phyloP scores from a whole-genome alignment of 2,329 filamentous ascomycete species.

The Talaromyces amestolkiae region DNA sequence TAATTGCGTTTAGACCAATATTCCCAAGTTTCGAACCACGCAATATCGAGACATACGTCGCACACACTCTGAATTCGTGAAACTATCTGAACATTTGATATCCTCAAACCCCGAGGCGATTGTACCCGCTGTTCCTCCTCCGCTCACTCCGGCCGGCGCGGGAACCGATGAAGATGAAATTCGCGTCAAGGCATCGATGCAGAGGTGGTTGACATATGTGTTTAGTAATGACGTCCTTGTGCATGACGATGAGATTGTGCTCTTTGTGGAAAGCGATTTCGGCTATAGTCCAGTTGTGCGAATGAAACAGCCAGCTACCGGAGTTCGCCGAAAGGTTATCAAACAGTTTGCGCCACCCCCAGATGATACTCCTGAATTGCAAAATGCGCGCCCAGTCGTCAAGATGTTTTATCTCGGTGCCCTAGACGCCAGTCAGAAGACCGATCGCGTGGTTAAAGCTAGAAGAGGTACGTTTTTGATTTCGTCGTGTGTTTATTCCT shows the following conservation, averaged over 20 bases:
- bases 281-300: conserved; percentile 94
- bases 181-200: conserved; percentile 82
- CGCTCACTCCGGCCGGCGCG: conserved; percentile 88
- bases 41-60: conserved; percentile 97
- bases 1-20: conserved; percentile 71
- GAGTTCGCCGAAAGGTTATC: conserved; percentile 88
- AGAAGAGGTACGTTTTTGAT: conserved; percentile 65
- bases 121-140: conserved; percentile 89
- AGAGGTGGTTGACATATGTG: conserved; percentile 92
- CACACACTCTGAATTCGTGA: conserved; percentile 91
- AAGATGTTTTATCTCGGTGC: conserved; percentile 94
- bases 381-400: conserved; percentile 82
- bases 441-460: conserved; percentile 89
- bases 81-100: conserved; percentile 92
- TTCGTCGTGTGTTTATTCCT: conserved; percentile 21
- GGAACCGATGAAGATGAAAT: conserved; percentile 94
- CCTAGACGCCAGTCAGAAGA: conserved; percentile 96
- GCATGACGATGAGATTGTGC: conserved; percentile 92
- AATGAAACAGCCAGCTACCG: conserved; percentile 94
- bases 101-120: conserved; percentile 96
- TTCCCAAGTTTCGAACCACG: conserved; percentile 95
- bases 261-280: conserved; percentile 99
- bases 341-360: conserved; percentile 98
- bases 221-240: conserved; percentile 90
- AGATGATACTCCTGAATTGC: conserved; percentile 92